Base-by-base conservation (phyloP, 371 early-diverging fungal species). In the Actinomucor elegans region DNA sequence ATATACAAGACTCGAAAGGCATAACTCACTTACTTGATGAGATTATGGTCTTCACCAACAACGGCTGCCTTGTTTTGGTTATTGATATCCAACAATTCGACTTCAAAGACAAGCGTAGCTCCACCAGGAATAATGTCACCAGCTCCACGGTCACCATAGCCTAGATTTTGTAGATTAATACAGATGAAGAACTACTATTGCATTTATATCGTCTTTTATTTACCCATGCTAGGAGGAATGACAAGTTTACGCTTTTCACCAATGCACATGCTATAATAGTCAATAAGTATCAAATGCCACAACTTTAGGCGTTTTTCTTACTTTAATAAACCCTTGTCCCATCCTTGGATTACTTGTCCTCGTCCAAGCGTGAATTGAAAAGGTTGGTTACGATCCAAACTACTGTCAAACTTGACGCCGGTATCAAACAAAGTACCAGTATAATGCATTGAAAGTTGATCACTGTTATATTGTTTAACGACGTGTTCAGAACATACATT, bases 181-280 rank as follows among this genome's bases (percentile, higher is more conserved):
- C 14, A 15, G 1, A 20, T 24, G n/a, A 10, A 50, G 15, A 21
- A 48, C n/a, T n/a, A n/a, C n/a, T n/a, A n/a, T 27, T 20, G 17
- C n/a, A 23, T 12, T 26, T n/a, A 14, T 21, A 20, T 32, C 7
- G 15, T 5, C 21, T 41, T 41, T 6, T 24, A 31, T 52, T 64
- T 61, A 69, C 73, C 92, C 55, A 90, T 54, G 28, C 69, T 56
- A 40, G 92, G 74, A 21, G 94, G 93, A 49, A 94, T 92, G n/a
- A 76, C 80, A 55, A 94, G 67, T 60, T 76, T 82, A 43, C 94
- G 78, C 73, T 92, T 88, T 66, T 92, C 92, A 33, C 94, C 94
- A 52, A 89, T 68, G 34, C 91, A 91, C 94, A 94, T 94, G 44
- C 83, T 82, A 58, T 32, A 12, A 8, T 11, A 6, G 17, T 24